Conservation (phyloP, 1,284 basidiomycete species). For the Porodaedalea pini region DNA sequence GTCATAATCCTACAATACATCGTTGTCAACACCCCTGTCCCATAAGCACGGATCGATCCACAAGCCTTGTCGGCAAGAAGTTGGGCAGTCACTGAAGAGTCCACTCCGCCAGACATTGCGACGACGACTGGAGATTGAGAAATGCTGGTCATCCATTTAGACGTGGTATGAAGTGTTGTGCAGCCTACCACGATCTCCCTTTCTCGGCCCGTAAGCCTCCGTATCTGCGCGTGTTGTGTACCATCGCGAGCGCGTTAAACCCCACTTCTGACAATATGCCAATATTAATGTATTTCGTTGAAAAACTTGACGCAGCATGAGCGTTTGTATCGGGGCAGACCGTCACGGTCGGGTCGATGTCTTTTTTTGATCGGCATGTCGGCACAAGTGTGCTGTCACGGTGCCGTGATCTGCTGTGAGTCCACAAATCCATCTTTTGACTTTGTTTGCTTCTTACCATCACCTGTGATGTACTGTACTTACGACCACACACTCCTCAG, state of each 20-base stretch:
- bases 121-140: slow-evolving; percentile 60
- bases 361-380: too few relatives aligned
- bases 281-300: too few relatives aligned
- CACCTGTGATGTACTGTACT: background rate
- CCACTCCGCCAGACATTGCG: slow-evolving; percentile 95
- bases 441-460: too few relatives aligned
- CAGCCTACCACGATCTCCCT: slow-evolving; percentile 51
- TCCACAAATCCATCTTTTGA: too few relatives aligned
- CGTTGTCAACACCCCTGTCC: too few relatives aligned
- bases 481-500: background rate
- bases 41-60: slow-evolving; percentile 4
- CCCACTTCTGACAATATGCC: too few relatives aligned
- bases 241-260: too few relatives aligned
- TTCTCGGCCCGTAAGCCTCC: slow-evolving; percentile 31
- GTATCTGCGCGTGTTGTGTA: background rate
- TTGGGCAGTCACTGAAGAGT: slow-evolving; percentile 82
- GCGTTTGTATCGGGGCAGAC: too few relatives aligned
- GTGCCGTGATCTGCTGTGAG: too few relatives aligned
- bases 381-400: too few relatives aligned
- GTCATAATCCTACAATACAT: slow-evolving; percentile 59
- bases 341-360: too few relatives aligned
- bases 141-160: background rate
- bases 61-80: slow-evolving; percentile 67
- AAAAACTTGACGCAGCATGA: too few relatives aligned
- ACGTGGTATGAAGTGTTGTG: background rate